A percentile compares a stretch with the other conserved stretches of the same genome.
These are phyloP conservation scores for Cercophora scortea DNA, from an alignment of 495 filamentous ascomycete genomes.

Conservation along the genomic window DNA sequence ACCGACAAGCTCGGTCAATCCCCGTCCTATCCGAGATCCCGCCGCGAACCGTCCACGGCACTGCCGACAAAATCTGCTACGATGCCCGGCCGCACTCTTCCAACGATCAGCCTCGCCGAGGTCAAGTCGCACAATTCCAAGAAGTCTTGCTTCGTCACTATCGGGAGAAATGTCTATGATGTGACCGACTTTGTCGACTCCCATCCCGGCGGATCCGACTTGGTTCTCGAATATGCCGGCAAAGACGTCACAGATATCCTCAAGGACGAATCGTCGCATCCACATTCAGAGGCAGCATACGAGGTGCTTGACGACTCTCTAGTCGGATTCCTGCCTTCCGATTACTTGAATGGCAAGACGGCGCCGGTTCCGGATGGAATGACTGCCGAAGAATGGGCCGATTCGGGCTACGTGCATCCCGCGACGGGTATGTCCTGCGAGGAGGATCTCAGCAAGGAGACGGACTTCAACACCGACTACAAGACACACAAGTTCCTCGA, in stretches of 20 bases:
- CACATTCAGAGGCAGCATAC: constrained; percentile 83
- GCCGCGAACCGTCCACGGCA: neutral
- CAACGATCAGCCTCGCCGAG: constrained; percentile 69
- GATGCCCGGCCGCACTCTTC: constrained; percentile 54
- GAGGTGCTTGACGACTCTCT: constrained; percentile 74
- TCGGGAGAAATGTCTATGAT: constrained; percentile 89
- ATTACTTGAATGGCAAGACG: constrained; percentile 14
- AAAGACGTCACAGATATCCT: constrained; percentile 81
- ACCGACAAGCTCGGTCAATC: neutral
- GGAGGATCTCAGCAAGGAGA: constrained; percentile 81
- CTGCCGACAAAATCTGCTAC: neutral
- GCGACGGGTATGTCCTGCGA: constrained; percentile 76
- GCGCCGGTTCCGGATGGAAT: neutral
- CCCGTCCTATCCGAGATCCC: neutral
- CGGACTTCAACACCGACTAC: constrained; percentile 67
- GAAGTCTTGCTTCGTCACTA: constrained; percentile 87
- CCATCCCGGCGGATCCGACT: constrained; percentile 84
- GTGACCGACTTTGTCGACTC: constrained; percentile 80
- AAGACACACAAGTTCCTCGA: constrained; percentile 89
- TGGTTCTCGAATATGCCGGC: constrained; percentile 84
- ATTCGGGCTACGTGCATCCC: constrained; percentile 43
- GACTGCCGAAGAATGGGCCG: constrained; percentile 9
- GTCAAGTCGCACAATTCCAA: constrained; percentile 70
- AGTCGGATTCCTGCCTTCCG: constrained; percentile 63
- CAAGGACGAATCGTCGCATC: constrained; percentile 74